phyloP scores from a whole-genome alignment of 2,329 filamentous ascomycete genomes.

The Periconia macrospinosa region DNA sequence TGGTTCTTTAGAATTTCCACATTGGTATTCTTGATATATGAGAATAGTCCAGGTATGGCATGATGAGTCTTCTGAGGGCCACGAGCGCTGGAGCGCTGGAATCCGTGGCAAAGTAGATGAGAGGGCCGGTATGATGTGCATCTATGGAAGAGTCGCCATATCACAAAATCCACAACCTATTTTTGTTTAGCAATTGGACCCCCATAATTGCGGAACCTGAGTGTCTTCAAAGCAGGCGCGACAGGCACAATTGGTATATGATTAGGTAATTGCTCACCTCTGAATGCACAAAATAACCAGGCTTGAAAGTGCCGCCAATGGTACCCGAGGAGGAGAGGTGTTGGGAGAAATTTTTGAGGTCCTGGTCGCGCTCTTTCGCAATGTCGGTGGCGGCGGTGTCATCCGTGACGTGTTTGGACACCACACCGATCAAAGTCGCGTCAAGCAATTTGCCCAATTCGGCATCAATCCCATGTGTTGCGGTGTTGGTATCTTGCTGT shows the following conservation, averaged over 20 bases:
- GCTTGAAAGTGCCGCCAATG: slow-evolving; percentile 29
- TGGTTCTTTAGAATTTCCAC: slow-evolving; percentile 67
- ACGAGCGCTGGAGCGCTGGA: slow-evolving; percentile 54
- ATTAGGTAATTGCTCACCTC: slow-evolving; percentile 43
- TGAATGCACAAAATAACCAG: slow-evolving; percentile 41
- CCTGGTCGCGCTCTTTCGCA: slow-evolving; percentile 33
- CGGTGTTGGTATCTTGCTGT: slow-evolving; percentile 22
- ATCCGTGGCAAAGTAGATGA: slow-evolving; percentile 85
- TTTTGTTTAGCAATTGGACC: slow-evolving; percentile 17
- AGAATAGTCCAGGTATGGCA: slow-evolving; percentile 68
- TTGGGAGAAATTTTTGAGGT: slow-evolving; percentile 51
- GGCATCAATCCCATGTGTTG: slow-evolving; percentile 41
- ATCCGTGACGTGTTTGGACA: slow-evolving; percentile 49
- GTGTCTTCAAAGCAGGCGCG: background rate
- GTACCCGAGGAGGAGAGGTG: slow-evolving; percentile 39
- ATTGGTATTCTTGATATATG: slow-evolving; percentile 68
- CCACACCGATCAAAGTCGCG: slow-evolving; percentile 64
- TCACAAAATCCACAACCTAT: slow-evolving; percentile 55
- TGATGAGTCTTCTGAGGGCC: slow-evolving; percentile 38
- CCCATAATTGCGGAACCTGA: slow-evolving; percentile 1
- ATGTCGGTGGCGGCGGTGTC: slow-evolving; percentile 52
- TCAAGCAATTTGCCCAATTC: slow-evolving; percentile 66
- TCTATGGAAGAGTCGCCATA: slow-evolving; percentile 75
- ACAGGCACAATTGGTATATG: background rate
- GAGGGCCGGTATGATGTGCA: slow-evolving; percentile 58